Evolutionary conservation across 2,329 filamentous ascomycete genomes (phyloP).

Genomic region (Phoma sp.): DNA sequence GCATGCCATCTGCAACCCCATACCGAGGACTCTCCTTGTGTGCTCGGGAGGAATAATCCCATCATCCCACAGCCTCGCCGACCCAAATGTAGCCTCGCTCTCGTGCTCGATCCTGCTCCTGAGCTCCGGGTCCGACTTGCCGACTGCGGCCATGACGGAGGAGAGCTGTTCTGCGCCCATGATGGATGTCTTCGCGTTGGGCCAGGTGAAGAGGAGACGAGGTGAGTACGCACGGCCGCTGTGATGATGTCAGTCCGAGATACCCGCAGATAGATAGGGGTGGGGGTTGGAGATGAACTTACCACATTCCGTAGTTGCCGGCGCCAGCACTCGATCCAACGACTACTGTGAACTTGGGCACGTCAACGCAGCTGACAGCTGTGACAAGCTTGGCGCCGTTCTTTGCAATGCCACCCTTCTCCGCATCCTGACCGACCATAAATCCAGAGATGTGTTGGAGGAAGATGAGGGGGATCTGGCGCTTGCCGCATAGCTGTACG

Average conservation of each 20-base stretch:
- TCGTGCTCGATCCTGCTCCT: constrained; percentile 87
- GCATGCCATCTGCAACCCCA: constrained; percentile 57
- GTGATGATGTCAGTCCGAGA: not conserved
- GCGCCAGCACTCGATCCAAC: constrained; percentile 93
- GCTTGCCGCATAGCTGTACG: constrained; percentile 90
- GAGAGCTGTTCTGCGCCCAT: constrained; percentile 95
- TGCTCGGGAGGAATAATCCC: constrained; percentile 60
- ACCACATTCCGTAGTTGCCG: constrained; percentile 98
- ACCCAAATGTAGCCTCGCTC: constrained; percentile 87
- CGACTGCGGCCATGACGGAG: constrained; percentile 93
- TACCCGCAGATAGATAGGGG: not conserved
- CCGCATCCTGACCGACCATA: constrained; percentile 94
- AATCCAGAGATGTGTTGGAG: constrained; percentile 97
- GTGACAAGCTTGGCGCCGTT: constrained; percentile 97
- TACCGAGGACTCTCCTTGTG: constrained; percentile 57
- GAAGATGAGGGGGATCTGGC: constrained; percentile 88
- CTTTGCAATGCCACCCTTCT: constrained; percentile 95
- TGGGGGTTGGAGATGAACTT: constrained; percentile 38
- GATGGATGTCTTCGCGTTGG: constrained; percentile 92
- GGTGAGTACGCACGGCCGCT: constrained; percentile 91
- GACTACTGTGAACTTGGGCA: constrained; percentile 96
- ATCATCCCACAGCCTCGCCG: constrained; percentile 83
- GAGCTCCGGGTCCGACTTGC: constrained; percentile 81
- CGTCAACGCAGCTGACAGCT: constrained; percentile 90
- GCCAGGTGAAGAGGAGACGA: constrained; percentile 95